Conservation (phyloP, 2,329 filamentous ascomycete species). For the Seiridium unicorne region DNA sequence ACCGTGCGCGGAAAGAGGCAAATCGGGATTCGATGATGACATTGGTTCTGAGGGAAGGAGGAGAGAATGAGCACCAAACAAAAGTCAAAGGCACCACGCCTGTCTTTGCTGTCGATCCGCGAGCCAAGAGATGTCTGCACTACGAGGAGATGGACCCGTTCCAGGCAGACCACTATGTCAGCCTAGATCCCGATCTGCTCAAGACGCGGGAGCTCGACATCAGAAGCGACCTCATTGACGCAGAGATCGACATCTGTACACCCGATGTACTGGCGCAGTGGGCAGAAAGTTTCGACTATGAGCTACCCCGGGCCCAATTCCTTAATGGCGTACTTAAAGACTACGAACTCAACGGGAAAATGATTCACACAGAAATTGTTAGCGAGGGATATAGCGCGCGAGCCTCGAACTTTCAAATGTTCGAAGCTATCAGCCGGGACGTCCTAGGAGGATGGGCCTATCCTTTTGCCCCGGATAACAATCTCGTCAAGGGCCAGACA, state of each 20-base stretch:
- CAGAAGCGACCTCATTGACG: slow-evolving; percentile 85
- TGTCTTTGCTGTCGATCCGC: slow-evolving; percentile 82
- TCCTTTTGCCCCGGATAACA: slow-evolving; percentile 85
- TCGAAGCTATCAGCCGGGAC: slow-evolving; percentile 85
- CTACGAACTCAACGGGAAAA: slow-evolving; percentile 94
- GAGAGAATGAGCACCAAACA: slow-evolving; percentile 67
- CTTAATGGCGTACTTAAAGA: slow-evolving; percentile 92
- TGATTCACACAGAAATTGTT: slow-evolving; percentile 88
- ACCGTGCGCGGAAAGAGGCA: slow-evolving; percentile 75
- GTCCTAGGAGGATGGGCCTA: slow-evolving; percentile 86
- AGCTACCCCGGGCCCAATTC: slow-evolving; percentile 84
- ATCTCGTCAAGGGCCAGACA: slow-evolving; percentile 73
- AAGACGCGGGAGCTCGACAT: slow-evolving; percentile 75
- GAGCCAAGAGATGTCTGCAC: slow-evolving; percentile 79
- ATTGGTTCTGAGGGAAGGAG: slow-evolving; percentile 80
- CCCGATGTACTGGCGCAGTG: slow-evolving; percentile 92
- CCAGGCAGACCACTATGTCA: slow-evolving; percentile 62
- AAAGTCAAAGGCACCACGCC: slow-evolving; percentile 75
- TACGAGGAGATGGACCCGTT: slow-evolving; percentile 86
- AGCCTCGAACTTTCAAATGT: slow-evolving; percentile 82
- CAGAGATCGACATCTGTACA: slow-evolving; percentile 95
- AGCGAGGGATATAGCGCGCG: slow-evolving; percentile 82
- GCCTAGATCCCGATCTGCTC: slow-evolving; percentile 78
- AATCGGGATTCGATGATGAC: slow-evolving; percentile 99
- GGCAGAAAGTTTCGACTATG: slow-evolving; percentile 98